Evolutionary conservation across 2,329 filamentous ascomycete genomes (phyloP).

Genomic region (Domatiomyces catenatus): DNA sequence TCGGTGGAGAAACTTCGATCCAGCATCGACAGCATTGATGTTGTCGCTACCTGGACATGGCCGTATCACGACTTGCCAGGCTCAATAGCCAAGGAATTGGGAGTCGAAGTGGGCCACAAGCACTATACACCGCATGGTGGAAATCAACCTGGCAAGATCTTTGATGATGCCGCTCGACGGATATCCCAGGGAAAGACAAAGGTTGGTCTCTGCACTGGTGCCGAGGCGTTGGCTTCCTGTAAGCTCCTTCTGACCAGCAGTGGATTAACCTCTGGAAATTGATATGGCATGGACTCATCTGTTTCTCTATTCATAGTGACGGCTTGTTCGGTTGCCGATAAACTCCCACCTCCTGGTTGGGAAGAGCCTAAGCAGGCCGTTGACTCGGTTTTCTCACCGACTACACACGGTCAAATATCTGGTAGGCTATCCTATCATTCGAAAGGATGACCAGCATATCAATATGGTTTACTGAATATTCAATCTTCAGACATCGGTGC

Average conservation of each 20-base stretch:
- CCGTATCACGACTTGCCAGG: constrained; percentile 45
- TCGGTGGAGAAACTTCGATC: constrained; percentile 25
- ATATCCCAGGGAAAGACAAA: constrained; percentile 39
- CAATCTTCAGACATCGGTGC: constrained; percentile 38
- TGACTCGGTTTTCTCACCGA: constrained; percentile 36
- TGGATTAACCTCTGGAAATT: constrained; percentile 3
- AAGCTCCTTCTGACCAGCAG: constrained; percentile 15
- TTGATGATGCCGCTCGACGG: constrained; percentile 48
- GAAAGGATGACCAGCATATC: neutral
- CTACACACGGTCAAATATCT: constrained; percentile 30
- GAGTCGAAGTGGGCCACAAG: constrained; percentile 33
- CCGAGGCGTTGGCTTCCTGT: constrained; percentile 47
- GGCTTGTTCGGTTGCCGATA: constrained; percentile 36
- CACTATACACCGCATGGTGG: constrained; percentile 46
- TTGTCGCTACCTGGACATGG: constrained; percentile 53
- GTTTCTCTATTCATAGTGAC: constrained; percentile 27
- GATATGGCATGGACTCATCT: neutral
- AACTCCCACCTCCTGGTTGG: constrained; percentile 47
- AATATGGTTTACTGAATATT: neutral
- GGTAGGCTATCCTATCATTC: constrained; percentile 20
- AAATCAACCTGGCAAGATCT: constrained; percentile 44
- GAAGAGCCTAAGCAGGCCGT: constrained; percentile 33
- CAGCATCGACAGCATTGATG: constrained; percentile 42
- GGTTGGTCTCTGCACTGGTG: constrained; percentile 46
- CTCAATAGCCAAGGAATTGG: constrained; percentile 36